Evolutionary conservation across 768 basidiomycete genomes (phyloP).

Genomic region (Pisolithus microcarpus): DNA sequence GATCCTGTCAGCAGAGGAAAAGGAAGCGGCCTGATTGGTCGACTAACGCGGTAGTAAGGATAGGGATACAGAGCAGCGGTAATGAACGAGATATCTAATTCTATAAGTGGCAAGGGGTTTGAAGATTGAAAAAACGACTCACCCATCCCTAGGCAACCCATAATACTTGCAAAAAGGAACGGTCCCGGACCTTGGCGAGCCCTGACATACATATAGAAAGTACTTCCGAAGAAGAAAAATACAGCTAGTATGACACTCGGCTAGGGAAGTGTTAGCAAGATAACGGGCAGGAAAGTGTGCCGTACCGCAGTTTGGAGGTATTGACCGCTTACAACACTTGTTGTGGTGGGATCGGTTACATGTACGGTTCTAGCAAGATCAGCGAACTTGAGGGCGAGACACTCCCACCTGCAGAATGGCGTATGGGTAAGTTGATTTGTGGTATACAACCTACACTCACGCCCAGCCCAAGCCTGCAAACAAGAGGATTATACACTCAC

Average conservation of each 20-base stretch:
- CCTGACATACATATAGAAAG: constrained; percentile 51
- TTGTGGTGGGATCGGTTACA: constrained; percentile 31
- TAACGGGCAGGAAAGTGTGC: not conserved
- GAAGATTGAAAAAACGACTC: constrained; percentile 5
- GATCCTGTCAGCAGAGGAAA: not conserved
- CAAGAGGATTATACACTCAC: constrained; percentile 48
- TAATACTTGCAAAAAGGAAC: constrained; percentile 46
- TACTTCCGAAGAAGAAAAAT: constrained; percentile 58
- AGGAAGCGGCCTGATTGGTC: not conserved
- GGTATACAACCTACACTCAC: constrained; percentile 32
- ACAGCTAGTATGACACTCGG: constrained; percentile 53
- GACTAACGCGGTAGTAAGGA: constrained; percentile 47
- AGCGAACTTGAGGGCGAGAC: constrained; percentile 58
- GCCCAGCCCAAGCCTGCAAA: constrained; percentile 51
- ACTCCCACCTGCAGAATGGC: constrained; percentile 46
- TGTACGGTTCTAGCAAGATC: constrained; percentile 44
- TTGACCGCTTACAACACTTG: constrained; percentile 39
- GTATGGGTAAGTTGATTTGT: not conserved
- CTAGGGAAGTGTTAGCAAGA: constrained; percentile 20
- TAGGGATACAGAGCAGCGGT: constrained; percentile 58
- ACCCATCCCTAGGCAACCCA: constrained; percentile 59
- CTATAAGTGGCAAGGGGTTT: not conserved
- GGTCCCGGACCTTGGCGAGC: constrained; percentile 59
- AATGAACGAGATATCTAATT: constrained; percentile 50
- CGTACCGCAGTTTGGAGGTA: constrained; percentile 49